Evolutionary conservation across 2,329 filamentous ascomycete species (phyloP).

Genomic region (Ophiocordyceps sinensis): DNA sequence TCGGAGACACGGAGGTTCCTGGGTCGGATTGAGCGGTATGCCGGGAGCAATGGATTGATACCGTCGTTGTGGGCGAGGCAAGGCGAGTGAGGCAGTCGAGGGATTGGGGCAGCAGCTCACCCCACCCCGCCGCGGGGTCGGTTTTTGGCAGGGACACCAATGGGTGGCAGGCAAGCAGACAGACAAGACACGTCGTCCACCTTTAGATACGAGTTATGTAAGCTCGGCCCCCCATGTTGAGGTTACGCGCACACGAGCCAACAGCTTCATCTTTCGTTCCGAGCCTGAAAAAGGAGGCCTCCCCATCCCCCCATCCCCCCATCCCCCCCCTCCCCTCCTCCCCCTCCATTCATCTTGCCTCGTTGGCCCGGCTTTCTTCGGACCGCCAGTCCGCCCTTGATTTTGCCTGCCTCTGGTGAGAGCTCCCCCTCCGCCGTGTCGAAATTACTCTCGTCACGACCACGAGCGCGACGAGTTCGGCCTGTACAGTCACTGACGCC

Average conservation of each 20-base stretch:
- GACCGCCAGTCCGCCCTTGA: neutral
- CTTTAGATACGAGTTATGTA: neutral
- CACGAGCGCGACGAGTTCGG: neutral
- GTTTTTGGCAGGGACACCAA: too few species aligned
- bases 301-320: neutral
- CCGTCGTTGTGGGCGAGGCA: neutral
- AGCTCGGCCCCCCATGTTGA: neutral
- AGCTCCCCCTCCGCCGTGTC: neutral
- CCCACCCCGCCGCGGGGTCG: slow-evolving; percentile 5
- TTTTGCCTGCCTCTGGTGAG: neutral
- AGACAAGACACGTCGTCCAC: too few species aligned
- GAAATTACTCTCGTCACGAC: neutral
- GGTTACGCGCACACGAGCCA: neutral
- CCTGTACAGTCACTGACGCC: slow-evolving; percentile 6
- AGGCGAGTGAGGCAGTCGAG: neutral
- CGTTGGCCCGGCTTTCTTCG: neutral
- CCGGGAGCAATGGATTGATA: neutral
- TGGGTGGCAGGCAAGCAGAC: too few species aligned
- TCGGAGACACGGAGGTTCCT: neutral
- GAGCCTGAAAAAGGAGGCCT: slow-evolving; percentile 1
- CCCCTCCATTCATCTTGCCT: neutral
- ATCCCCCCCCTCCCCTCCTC: slow-evolving; percentile 1
- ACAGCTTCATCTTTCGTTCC: slow-evolving; percentile 2
- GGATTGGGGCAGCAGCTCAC: neutral
- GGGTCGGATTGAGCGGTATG: too few species aligned